Percentiles rank a stretch among this genome's conserved stretches.
phyloP scores from a whole-genome alignment of 1,139 yeast genomes.

The Candida neerlandica region DNA sequence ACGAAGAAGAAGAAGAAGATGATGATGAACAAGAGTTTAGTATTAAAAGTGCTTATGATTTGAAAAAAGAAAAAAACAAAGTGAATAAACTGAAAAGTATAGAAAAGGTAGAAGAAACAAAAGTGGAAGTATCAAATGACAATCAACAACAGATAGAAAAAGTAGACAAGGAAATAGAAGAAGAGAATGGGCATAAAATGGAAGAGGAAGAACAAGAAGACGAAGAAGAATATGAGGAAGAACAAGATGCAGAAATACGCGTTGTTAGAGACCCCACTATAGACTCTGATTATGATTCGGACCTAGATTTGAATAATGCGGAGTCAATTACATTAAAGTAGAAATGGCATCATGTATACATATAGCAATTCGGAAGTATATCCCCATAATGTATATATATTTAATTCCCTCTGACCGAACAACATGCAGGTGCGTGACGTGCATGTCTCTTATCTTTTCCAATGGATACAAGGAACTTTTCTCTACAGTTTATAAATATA shows the following conservation, averaged over 20 bases:
- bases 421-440: slow-evolving; percentile 11
- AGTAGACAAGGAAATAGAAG: slow-evolving; percentile 11
- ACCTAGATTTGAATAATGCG: slow-evolving; percentile 25
- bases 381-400: too few relatives aligned
- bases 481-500: too few relatives aligned
- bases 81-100: not conserved
- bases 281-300: slow-evolving; percentile 32
- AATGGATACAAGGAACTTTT: slow-evolving; percentile 2
- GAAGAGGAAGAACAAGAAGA: slow-evolving; percentile 13
- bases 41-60: slow-evolving; percentile 56
- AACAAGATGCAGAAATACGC: not conserved
- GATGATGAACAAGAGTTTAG: slow-evolving; percentile 35
- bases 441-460: slow-evolving; percentile 9
- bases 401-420: slow-evolving; percentile 9
- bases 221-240: slow-evolving; percentile 9
- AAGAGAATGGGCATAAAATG: slow-evolving; percentile 9
- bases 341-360: not conserved
- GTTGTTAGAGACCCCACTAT: slow-evolving; percentile 23
- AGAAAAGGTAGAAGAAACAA: slow-evolving; percentile 2
- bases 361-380: too few relatives aligned
- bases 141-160: slow-evolving; percentile 5
- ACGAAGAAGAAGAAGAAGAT: slow-evolving; percentile 34
- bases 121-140: not conserved
- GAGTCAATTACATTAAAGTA: slow-evolving; percentile 12
- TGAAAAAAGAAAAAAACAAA: slow-evolving; percentile 20